A percentile compares a stretch with the other conserved stretches of the same genome.
These are phyloP conservation scores for Ogataea parapolymorpha DNA, from an alignment of 805 yeast genomes.

Conservation along the genomic window DNA sequence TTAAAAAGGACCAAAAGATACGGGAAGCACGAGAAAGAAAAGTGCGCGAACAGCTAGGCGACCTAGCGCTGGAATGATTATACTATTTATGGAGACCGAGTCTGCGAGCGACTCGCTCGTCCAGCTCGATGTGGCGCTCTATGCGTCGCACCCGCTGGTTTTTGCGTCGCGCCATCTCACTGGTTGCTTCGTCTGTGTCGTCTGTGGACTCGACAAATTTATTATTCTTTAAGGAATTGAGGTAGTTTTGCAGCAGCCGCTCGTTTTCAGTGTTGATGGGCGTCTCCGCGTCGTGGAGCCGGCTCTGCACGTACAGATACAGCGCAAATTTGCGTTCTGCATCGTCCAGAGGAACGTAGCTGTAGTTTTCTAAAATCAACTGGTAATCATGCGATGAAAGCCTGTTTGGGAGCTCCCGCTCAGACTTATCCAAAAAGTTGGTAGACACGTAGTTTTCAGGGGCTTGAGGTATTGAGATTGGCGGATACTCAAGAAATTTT, in stretches of 20 bases:
- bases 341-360: slow-evolving; percentile 9
- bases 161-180: background rate
- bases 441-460: background rate
- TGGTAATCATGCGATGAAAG: slow-evolving; percentile 12
- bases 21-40: slow-evolving; percentile 27
- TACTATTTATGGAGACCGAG: background rate
- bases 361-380: slow-evolving; percentile 12
- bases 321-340: slow-evolving; percentile 11
- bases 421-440: background rate
- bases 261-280: slow-evolving; percentile 7
- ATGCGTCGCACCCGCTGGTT: slow-evolving; percentile 8
- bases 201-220: slow-evolving; percentile 12
- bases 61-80: slow-evolving; percentile 13
- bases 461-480: background rate
- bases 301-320: slow-evolving; percentile 18
- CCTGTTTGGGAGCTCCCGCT: background rate
- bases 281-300: slow-evolving; percentile 9
- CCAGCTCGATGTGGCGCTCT: slow-evolving; percentile 8
- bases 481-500: background rate
- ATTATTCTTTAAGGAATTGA: slow-evolving; percentile 12
- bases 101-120: slow-evolving; percentile 1
- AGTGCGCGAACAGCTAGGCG: slow-evolving; percentile 22
- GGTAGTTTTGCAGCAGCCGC: slow-evolving; percentile 1
- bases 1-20: slow-evolving; percentile 26
- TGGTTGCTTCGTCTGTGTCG: background rate